Evolutionary conservation across 371 early-diverging fungal genomes (phyloP), one percentile per base, ranked within the genome.

Genomic region (Saksenaea oblongispora): DNA sequence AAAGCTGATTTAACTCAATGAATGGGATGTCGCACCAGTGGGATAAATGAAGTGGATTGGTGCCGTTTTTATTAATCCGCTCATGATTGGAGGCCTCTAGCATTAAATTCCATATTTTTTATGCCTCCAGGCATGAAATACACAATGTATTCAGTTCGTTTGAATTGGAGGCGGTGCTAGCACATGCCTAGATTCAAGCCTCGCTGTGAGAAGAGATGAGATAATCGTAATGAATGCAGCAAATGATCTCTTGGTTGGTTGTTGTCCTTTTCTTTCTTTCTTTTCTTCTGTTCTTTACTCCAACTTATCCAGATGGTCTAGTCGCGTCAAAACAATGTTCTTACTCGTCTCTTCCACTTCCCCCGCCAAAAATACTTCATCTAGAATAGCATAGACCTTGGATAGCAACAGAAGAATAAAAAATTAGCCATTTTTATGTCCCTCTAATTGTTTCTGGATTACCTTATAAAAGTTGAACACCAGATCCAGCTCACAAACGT

Each of bases 381-480:
- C 99, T 62, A 98, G 76, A 28, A 98, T 96, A 2, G 93, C 89
- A 82, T 98, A 98, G 8, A 98, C 98, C 91, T 92, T 64, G 39
- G 34, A 42, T 3, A 34, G 18, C 34, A 37, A 24, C 24, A 54
- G 15, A 18, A 24, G 35, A n/a, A 26, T n/a, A 18, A 14, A 15
- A 1, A 17, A 18, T 36, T 9, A 56, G 28, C 17, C 22, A 28
- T 27, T 24, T 22, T 13, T 59, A 18, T n/a, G 10, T 39, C 34
- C 22, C 34, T 11, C 4, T 53, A 31, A 22, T 60, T 26, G 17
- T 24, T 28, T 35, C 14, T 28, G 34, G 0, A 17, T 64, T 78
- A 91, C 93, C 85, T 95, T 93, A 82, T 95, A 96, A 73, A 96
- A 96, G 80, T 97, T 97, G 74, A 98, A 97, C 15, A 98, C 95